Conservation (phyloP, 768 basidiomycete genomes). For the Amanita subjunquillea region DNA sequence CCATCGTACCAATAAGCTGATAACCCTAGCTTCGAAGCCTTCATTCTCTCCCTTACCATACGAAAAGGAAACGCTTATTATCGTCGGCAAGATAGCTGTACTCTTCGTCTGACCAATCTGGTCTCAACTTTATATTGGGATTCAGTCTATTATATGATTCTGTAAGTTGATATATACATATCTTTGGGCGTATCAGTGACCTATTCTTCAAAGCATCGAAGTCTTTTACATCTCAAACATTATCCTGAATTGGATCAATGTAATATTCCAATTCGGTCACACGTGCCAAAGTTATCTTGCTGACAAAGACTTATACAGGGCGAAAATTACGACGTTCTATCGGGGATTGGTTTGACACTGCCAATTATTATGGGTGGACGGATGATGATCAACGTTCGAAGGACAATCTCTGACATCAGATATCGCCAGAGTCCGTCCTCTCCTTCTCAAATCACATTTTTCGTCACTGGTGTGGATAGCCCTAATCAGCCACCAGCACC, state of each 20-base stretch:
- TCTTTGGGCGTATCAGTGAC: background rate
- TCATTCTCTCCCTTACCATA: background rate
- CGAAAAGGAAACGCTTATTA: background rate
- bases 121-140: background rate
- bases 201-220: background rate
- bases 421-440: background rate
- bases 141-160: background rate
- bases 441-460: background rate
- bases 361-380: background rate
- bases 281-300: background rate
- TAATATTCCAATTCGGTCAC: background rate
- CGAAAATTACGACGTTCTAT: background rate
- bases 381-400: conserved; percentile 2
- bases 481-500: too few species aligned
- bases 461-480: too few species aligned
- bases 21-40: background rate
- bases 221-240: background rate
- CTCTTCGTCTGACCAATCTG: background rate
- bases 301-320: background rate
- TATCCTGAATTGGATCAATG: background rate
- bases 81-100: too few species aligned
- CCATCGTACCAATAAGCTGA: background rate
- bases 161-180: background rate
- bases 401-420: background rate
- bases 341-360: background rate